These are phyloP conservation scores for Dunaliella salina DNA, from an alignment of 163 green algal genomes.

Conservation along the genomic window DNA sequence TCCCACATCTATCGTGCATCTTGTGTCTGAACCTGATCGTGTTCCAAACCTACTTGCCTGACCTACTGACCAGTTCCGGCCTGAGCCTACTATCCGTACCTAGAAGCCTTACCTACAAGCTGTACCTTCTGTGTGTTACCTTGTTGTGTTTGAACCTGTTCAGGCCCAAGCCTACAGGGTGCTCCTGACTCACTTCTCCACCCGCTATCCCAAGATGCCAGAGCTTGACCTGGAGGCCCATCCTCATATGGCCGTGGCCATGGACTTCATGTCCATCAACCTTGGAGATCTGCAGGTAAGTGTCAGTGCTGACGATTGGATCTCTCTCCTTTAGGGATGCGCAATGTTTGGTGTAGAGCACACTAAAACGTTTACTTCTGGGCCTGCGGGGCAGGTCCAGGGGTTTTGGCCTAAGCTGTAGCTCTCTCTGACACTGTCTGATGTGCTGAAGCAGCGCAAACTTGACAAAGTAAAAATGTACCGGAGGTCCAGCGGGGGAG, in stretches of 20 bases:
- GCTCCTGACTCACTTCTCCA: slow-evolving; percentile 95
- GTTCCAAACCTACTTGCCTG: too few relatives aligned
- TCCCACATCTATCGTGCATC: too few relatives aligned
- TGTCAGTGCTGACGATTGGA: neutral
- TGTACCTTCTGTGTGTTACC: neutral
- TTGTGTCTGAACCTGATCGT: too few relatives aligned
- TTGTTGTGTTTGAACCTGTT: neutral
- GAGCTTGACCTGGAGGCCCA: slow-evolving; percentile 47
- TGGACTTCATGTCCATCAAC: slow-evolving; percentile 75
- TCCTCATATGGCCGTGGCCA: slow-evolving; percentile 64
- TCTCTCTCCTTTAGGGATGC: neutral
- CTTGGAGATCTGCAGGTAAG: slow-evolving; percentile 14
- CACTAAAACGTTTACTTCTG: slow-evolving; percentile 1
- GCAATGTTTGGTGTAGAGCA: neutral
- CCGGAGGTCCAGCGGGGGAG: too few relatives aligned
- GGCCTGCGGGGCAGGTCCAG: slow-evolving; percentile 11
- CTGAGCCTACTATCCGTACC: too few relatives aligned
- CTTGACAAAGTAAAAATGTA: too few relatives aligned
- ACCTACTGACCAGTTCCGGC: too few relatives aligned
- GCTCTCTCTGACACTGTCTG: neutral
- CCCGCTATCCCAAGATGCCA: slow-evolving; percentile 89
- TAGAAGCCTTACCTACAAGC: too few relatives aligned
- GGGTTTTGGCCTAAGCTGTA: neutral
- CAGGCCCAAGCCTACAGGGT: slow-evolving; percentile 73
- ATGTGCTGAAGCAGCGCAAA: neutral